Base-by-base conservation (phyloP, 169 alveolate species). In the Cryptosporidium sp. region DNA sequence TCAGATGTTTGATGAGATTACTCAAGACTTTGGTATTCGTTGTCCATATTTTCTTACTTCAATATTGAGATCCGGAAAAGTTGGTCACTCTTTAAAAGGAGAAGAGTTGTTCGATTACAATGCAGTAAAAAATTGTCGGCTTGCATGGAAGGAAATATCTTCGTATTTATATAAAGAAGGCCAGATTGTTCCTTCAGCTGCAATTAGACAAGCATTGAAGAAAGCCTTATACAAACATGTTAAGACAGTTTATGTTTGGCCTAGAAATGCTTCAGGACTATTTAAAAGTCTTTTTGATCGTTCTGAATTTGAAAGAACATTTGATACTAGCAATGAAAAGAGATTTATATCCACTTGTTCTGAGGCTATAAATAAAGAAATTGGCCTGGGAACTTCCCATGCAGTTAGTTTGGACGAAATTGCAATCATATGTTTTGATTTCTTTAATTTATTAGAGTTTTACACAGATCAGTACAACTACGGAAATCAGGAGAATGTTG, bases 121-220 rank as follows among this genome's bases (percentile, higher is more conserved):
- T 48, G 31, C 68, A 37, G 51, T 80, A 44, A 65, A 80, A 23
- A 80, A 65, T 48, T 80, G 89, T 65, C 33, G 68, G n/a, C 61
- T 80, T 8, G 89, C 89, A 29, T 80, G 89, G 89, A 80, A 62
- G 12, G 75, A 80, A 80, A 80, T 80, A 42, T 80, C 89, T 23
- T 80, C 89, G 3, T 80, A 80, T 80, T 65, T 80, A 8, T 80
- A 80, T 31, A 80, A 33, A 10, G 75, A 80, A 65, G 89, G 89
- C 7, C 80, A 80, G 23, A 42, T 80, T 21, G 39, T 80, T 62
- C 89, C 89, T 23, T 62, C 65, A 3, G 80, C 89, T 31, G 89
- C 68, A 21, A 60, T 80, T 23, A 51, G 89, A 29, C 56, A 42
- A 33, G 89, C 89, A 31, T 33, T 65, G 9, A 80, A 80, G 60